Base-by-base conservation (phyloP, 2,329 filamentous ascomycete genomes). In the Hymenoscyphus infarciens region DNA sequence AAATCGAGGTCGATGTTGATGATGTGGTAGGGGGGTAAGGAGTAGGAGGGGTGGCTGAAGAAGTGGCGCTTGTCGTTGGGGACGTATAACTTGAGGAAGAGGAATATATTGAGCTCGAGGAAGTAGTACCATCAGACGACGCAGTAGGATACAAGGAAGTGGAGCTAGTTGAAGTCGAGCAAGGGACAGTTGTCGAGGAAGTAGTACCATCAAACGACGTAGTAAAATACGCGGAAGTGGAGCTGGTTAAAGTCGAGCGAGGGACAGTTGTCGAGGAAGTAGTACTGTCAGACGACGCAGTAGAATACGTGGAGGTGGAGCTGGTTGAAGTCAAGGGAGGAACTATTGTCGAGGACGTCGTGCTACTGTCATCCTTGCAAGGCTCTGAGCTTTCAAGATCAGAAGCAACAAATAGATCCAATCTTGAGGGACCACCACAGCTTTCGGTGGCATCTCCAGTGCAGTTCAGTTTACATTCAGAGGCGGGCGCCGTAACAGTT, bases 371-470 rank as follows among this genome's bases (percentile, higher is more conserved):
- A 54, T 62, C 63, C 29, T 59, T 54, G 69, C 82, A 84, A 49
- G 81, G 81, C 73, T 84, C 75, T 13, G 79, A 74, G 60, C 80
- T 83, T 70, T 79, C 72, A 35, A 85, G 74, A 60, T 82, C 79
- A 59, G 75, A 75, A 57, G 82, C 80, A 53, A 81, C 76, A 63
- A 79, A 78, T 7, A 78, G 63, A 56, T 75, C 70, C 11, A 78
- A 22, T n/a, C 70, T 65, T 10, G 61, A 59, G 11, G 63, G 63
- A 15, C 76, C 77, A 61, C 76, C 77, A 61, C 77, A 79, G 25
- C 63, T 71, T 61, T 75, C 66, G 1, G 64, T 65, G 10, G 66
- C 57, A 61, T 77, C 66, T 29, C 75, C 76, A n/a, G 67, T 70
- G 67, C 76, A 78, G 11, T 71, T 66, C 60, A 67, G 69, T 52